These are phyloP conservation scores for Sugiyamaella lignohabitans DNA, from an alignment of 805 yeast species.

Conservation along the genomic window DNA sequence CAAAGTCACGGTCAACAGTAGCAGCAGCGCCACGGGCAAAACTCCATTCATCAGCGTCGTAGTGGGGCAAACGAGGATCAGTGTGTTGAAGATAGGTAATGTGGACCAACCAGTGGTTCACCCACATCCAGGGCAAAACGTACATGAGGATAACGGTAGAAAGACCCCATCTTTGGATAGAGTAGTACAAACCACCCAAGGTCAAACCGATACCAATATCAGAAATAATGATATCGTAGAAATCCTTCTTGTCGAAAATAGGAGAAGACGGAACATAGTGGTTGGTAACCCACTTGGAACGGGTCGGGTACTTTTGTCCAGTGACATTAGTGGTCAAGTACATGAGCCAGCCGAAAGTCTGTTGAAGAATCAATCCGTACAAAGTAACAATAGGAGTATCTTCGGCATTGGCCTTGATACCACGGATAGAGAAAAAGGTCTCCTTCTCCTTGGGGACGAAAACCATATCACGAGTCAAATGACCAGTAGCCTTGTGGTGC, in stretches of 20 bases:
- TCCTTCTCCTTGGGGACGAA: slow-evolving; percentile 69
- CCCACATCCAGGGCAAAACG: slow-evolving; percentile 70
- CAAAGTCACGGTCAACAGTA: slow-evolving; percentile 78
- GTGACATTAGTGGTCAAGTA: slow-evolving; percentile 66
- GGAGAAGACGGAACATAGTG: slow-evolving; percentile 74
- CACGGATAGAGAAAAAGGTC: slow-evolving; percentile 39
- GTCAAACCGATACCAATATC: slow-evolving; percentile 65
- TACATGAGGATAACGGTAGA: slow-evolving; percentile 61
- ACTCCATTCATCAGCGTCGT: slow-evolving; percentile 69
- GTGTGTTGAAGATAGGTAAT: slow-evolving; percentile 83
- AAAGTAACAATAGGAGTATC: slow-evolving; percentile 71
- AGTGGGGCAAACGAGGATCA: slow-evolving; percentile 74
- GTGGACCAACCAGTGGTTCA: slow-evolving; percentile 86
- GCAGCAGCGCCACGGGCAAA: slow-evolving; percentile 82
- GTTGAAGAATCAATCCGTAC: slow-evolving; percentile 53
- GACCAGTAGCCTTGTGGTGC: slow-evolving; percentile 89
- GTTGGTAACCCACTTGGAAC: slow-evolving; percentile 43
- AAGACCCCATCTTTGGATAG: slow-evolving; percentile 57
- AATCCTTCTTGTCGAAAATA: slow-evolving; percentile 65
- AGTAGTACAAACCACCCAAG: slow-evolving; percentile 46
- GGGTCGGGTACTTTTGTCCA: slow-evolving; percentile 58
- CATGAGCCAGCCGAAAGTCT: slow-evolving; percentile 68
- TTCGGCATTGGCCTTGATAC: slow-evolving; percentile 50
- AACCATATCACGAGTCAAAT: slow-evolving; percentile 75
- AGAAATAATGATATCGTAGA: slow-evolving; percentile 61